Base-by-base conservation (phyloP, 441 rosid species). In the Populus hybrid region DNA sequence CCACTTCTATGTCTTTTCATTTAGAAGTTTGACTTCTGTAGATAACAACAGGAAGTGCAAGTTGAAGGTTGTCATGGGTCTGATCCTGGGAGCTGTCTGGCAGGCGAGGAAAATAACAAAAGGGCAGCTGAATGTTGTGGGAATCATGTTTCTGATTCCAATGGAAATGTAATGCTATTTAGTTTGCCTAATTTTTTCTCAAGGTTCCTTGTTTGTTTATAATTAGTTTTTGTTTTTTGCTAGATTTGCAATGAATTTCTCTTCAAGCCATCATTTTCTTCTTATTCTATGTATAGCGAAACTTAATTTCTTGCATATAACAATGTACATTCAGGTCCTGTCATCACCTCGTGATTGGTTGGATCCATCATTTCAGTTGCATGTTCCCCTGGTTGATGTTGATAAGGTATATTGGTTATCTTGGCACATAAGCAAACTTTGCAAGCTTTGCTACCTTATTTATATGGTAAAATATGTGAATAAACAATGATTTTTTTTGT, bases 341-440 rank as follows among this genome's bases (percentile, higher is more conserved):
- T 87, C 87, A 57, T 76, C 90, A 71, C 79, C 90, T 65, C 82
- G 77, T 76, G 89, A 88, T 67, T 94, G 94, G 92, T 76, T 87
- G 88, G 90, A 87, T 86, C 90, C 94, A 75, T 91, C 96, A 26
- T 46, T 87, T 80, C 97, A 89, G 86, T 78, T 91, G 78, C 84
- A 90, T 87, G 99, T 96, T 87, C 97, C 98, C 61, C 85, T 96
- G 84, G 98, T 85, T 78, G 99, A 96, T 79, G 95, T 94, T 88
- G 99, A 96, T 85, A 96, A 96, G 98, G 99, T 30, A 30, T 30
- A 30, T 30, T 30, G 57, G 57, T 46, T 46, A 46, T 46, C 19
- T 46, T 46, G 57, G 16, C 57, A 3, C 32, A 30, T 91, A 71
- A 66, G 19, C 46, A 34, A 32, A 69, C 21, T 26, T 66, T 11